Evolutionary conservation across 768 basidiomycete species (phyloP).

Genomic region (Auricularia sp.): DNA sequence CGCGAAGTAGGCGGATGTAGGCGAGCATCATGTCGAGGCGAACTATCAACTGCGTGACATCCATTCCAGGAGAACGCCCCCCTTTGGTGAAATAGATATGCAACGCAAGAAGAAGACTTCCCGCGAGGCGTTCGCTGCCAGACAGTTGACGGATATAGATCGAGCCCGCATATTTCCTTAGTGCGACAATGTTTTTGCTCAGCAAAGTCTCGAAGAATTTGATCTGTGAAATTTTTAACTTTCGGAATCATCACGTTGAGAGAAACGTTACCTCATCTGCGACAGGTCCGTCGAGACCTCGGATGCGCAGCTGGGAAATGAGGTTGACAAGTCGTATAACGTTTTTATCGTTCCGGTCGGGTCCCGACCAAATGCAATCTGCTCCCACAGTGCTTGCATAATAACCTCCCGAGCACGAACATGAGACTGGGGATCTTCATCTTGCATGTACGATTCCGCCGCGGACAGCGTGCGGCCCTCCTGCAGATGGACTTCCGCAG

Average conservation of each 20-base stretch:
- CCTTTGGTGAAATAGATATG: not conserved
- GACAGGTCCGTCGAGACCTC: not conserved
- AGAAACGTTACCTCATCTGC: slow-evolving; percentile 7
- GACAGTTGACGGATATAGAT: not conserved
- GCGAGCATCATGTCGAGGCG: slow-evolving; percentile 3
- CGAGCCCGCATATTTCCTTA: not conserved
- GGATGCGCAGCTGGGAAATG: slow-evolving; percentile 12
- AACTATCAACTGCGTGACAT: not conserved
- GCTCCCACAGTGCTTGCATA: slow-evolving; percentile 36
- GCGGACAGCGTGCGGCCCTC: slow-evolving; percentile 41
- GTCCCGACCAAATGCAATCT: slow-evolving; percentile 31
- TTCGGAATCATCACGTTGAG: slow-evolving; percentile 6
- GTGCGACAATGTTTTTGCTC: not conserved
- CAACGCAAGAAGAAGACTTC: not conserved
- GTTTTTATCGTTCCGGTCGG: slow-evolving; percentile 5
- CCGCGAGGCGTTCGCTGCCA: not conserved
- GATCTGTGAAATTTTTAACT: slow-evolving; percentile 10
- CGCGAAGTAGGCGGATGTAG: not conserved
- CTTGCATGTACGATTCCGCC: slow-evolving; percentile 34
- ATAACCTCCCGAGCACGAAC: slow-evolving; percentile 30
- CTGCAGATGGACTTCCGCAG: slow-evolving; percentile 40
- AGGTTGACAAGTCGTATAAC: slow-evolving; percentile 18
- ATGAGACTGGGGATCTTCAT: slow-evolving; percentile 21
- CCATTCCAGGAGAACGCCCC: not conserved
- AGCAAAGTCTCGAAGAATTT: slow-evolving; percentile 11